A percentile compares a stretch with the other conserved stretches of the same genome.
phyloP scores from a whole-genome alignment of 805 yeast genomes.

The Candida takata region DNA sequence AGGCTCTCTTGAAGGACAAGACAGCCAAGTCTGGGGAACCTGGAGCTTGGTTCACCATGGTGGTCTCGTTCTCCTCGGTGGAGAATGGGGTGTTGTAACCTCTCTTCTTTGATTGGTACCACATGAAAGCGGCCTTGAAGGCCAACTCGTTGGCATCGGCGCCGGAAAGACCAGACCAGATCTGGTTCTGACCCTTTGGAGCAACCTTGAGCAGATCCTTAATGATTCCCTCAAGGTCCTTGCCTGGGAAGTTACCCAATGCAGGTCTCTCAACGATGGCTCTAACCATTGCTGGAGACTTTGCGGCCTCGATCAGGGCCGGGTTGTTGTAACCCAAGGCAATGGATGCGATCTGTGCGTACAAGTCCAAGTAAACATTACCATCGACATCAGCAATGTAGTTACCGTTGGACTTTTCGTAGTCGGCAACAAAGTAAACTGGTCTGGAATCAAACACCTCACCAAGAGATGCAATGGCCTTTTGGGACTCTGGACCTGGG shows the following conservation, averaged over 20 bases:
- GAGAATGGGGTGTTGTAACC: slow-evolving; percentile 57
- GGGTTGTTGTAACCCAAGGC: slow-evolving; percentile 87
- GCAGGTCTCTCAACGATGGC: slow-evolving; percentile 83
- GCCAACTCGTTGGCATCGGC: slow-evolving; percentile 89
- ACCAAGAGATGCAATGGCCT: slow-evolving; percentile 45
- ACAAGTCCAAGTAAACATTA: slow-evolving; percentile 63
- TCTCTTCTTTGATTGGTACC: slow-evolving; percentile 64
- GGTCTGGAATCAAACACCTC: slow-evolving; percentile 66
- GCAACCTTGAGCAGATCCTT: slow-evolving; percentile 49
- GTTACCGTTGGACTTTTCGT: slow-evolving; percentile 69
- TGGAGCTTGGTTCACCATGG: slow-evolving; percentile 79
- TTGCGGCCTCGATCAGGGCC: slow-evolving; percentile 58
- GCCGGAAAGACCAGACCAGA: slow-evolving; percentile 80
- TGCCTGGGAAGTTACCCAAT: slow-evolving; percentile 72
- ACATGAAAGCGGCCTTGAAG: slow-evolving; percentile 82
- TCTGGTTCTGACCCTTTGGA: slow-evolving; percentile 66
- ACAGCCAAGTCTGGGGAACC: slow-evolving; percentile 86
- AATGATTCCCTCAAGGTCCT: slow-evolving; percentile 52
- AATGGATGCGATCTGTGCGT: slow-evolving; percentile 81
- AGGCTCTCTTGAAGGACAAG: slow-evolving; percentile 78
- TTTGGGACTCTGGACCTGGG: slow-evolving; percentile 72
- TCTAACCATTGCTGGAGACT: slow-evolving; percentile 60
- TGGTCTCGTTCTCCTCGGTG: slow-evolving; percentile 58
- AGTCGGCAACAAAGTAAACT: slow-evolving; percentile 70
- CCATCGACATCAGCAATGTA: slow-evolving; percentile 79